Conservation (phyloP, 2,329 filamentous ascomycete genomes). For the Fusarium oxysporum region DNA sequence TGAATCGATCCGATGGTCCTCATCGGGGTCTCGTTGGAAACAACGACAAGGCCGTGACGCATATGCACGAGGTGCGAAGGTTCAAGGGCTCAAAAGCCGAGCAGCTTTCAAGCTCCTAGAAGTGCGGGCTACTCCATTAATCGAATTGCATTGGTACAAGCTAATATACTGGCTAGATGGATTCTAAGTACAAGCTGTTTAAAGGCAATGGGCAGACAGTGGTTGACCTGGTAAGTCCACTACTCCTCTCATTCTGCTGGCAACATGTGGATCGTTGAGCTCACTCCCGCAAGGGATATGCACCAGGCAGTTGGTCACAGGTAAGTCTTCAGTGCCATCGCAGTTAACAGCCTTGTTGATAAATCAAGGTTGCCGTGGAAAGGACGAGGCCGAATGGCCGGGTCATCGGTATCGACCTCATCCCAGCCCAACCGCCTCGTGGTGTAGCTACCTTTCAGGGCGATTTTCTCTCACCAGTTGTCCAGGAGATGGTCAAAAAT, state of each 20-base stretch:
- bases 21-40: constrained; percentile 85
- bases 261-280: background rate
- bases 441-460: constrained; percentile 97
- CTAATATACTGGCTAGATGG: constrained; percentile 68
- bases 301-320: constrained; percentile 79
- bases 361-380: constrained; percentile 78
- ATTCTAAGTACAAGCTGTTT: constrained; percentile 84
- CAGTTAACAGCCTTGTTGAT: background rate
- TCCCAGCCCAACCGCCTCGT: constrained; percentile 89
- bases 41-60: constrained; percentile 78
- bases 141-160: too few relatives aligned
- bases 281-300: constrained; percentile 72
- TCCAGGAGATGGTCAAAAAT: constrained; percentile 81
- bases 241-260: background rate
- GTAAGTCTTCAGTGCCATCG: constrained; percentile 50
- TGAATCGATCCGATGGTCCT: constrained; percentile 36
- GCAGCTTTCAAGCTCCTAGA: constrained; percentile 95
- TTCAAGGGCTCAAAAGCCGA: constrained; percentile 85
- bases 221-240: constrained; percentile 80
- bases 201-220: constrained; percentile 79
- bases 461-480: constrained; percentile 81
- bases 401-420: constrained; percentile 92
- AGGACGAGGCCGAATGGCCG: constrained; percentile 80
- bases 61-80: constrained; percentile 79
- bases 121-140: constrained; percentile 56